Percentiles rank a stretch among this genome's conserved stretches.
Evolutionary conservation across 768 basidiomycete genomes (phyloP).

Genomic region (Trametes cubensis): DNA sequence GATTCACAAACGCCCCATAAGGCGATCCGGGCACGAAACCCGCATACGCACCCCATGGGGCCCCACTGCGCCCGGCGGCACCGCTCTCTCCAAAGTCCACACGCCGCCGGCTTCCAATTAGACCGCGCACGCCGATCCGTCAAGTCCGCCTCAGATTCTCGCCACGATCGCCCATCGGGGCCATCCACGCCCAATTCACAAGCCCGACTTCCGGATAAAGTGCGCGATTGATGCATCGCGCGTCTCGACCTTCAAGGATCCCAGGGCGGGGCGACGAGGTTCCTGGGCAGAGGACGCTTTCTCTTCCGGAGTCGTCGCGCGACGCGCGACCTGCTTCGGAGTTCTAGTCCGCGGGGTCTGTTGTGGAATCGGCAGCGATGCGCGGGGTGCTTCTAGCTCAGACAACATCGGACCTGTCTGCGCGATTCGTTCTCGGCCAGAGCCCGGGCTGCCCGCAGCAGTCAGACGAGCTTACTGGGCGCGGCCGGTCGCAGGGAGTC

Average conservation of each 20-base stretch:
- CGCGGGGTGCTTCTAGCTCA: too few relatives aligned
- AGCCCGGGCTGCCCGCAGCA: too few relatives aligned
- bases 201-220: slow-evolving; percentile 1
- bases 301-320: too few relatives aligned
- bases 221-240: slow-evolving; percentile 2
- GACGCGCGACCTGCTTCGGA: too few relatives aligned
- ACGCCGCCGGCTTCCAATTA: slow-evolving; percentile 17
- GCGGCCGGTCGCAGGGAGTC: too few relatives aligned
- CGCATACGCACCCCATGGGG: slow-evolving; percentile 4
- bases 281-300: slow-evolving; percentile 5
- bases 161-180: slow-evolving; percentile 13
- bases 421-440: too few relatives aligned
- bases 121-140: neutral
- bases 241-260: too few relatives aligned
- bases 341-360: neutral
- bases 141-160: neutral
- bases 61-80: neutral
- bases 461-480: too few relatives aligned
- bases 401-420: too few relatives aligned
- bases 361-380: too few relatives aligned
- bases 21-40: too few relatives aligned
- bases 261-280: neutral
- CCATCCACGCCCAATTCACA: neutral
- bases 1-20: too few relatives aligned
- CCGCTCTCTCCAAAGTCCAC: neutral